Evolutionary conservation across 805 yeast genomes (phyloP), one percentile per base, ranked within the genome.

Genomic region (Cyberlindnera euphorbiae): DNA sequence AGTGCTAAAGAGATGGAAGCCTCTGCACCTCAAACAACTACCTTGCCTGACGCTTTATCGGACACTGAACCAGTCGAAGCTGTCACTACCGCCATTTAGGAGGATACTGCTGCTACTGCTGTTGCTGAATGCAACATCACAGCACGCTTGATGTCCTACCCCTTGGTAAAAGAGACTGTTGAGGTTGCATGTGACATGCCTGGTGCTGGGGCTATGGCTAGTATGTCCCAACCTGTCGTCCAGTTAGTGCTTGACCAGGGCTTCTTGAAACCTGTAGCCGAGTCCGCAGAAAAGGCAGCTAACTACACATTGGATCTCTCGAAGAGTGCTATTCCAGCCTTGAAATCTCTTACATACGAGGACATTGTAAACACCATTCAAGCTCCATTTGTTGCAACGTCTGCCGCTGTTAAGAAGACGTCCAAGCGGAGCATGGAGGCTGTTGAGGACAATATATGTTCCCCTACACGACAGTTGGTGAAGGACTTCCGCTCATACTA

Each of bases 321-420:
- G 28, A 96, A 88, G 50, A 55, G 58, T 41, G 54, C 61, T 28
- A 62, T 75, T 15, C 95, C 95, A 4, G 63, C 66, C 26, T 59
- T 79, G 37, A 75, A 76, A 61, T 71, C 81, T 2, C 58, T 71
- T 22, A 73, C 75, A 33, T 67, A 67, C 53, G 60, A 64, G 32
- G 73, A 69, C 40, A 51, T 78, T 32, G 66, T 71, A 26, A 67
- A 67, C 32, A 64, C 72, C 3, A 54, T 75, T 17, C 65, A 72
- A 38, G 62, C 64, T 35, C 90, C 93, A 19, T 60, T 71, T 36
- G 66, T 62, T 25, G 62, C 66, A n/a, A 62, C 71, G 9, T 63
- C 60, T 19, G 62, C 62, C 26, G 69, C 67, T 27, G 53, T 59
- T 28, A 53, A 60, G 40, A 66, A 66, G 38, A 56, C 63, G 17